A percentile compares a stretch with the other conserved stretches of the same genome.
These are phyloP conservation scores for Metrosideros polymorpha DNA, from an alignment of 441 rosid genomes.

Conservation along the genomic window DNA sequence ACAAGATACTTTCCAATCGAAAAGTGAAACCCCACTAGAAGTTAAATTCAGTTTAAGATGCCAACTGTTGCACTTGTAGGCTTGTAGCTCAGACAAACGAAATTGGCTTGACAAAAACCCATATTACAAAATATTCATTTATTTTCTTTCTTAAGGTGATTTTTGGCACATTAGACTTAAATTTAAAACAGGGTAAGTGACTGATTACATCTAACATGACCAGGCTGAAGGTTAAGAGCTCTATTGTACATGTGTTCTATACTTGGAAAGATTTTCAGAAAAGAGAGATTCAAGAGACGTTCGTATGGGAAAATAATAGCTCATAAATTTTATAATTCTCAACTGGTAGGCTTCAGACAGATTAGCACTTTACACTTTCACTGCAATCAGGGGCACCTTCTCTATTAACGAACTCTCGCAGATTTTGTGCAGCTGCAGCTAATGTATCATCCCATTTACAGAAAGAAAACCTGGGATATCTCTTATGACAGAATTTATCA, in stretches of 20 bases:
- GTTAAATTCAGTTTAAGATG: not conserved
- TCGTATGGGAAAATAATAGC: not conserved
- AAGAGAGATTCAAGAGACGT: not conserved
- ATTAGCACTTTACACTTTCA: not conserved
- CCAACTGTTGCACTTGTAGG: not conserved
- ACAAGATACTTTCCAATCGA: too few relatives aligned
- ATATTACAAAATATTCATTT: not conserved
- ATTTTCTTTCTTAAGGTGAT: not conserved
- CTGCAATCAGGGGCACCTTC: not conserved
- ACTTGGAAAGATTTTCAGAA: not conserved
- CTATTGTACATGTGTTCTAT: not conserved
- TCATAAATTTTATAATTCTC: not conserved
- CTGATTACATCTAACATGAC: not conserved
- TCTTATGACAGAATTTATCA: constrained; percentile 9
- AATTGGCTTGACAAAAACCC: not conserved
- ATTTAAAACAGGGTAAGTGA: not conserved
- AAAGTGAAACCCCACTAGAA: too few relatives aligned
- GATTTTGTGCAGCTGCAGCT: constrained; percentile 31
- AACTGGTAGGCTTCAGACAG: not conserved
- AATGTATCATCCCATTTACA: constrained; percentile 40
- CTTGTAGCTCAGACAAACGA: not conserved
- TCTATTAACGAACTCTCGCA: constrained; percentile 11
- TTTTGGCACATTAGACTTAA: not conserved
- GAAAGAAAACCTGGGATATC: constrained; percentile 44
- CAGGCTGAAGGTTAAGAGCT: not conserved